A percentile compares a stretch with the other conserved stretches of the same genome.
Conservation (phyloP, 169 alveolate species). For the Plasmodium inui region DNA sequence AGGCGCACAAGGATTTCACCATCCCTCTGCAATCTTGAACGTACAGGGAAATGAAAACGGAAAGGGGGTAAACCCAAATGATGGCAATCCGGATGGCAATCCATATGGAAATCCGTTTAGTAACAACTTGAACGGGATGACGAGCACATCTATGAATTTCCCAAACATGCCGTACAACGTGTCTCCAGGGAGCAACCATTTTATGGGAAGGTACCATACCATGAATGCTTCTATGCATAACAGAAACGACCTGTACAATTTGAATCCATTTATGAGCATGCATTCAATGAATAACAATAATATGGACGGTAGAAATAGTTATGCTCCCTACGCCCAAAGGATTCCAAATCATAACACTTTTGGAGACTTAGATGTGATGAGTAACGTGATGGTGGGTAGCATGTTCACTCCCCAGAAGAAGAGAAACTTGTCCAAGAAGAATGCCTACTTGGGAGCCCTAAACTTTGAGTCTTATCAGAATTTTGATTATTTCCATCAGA, state of each 20-base stretch:
- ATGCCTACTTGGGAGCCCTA: conserved; percentile 27
- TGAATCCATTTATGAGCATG: conserved; percentile 64
- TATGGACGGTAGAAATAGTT: conserved; percentile 2
- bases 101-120: no score
- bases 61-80: background rate
- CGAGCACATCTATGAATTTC: conserved; percentile 4
- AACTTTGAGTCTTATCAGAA: conserved; percentile 72
- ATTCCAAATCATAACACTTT: conserved; percentile 10
- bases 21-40: conserved; percentile 6
- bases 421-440: conserved; percentile 29
- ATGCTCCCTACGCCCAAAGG: conserved; percentile 12
- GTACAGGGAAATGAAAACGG: conserved; percentile 16
- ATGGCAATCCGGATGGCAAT: background rate
- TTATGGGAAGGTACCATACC: conserved; percentile 16
- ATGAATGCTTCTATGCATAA: conserved; percentile 24
- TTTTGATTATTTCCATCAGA: conserved; percentile 75
- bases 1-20: background rate
- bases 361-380: conserved; percentile 56
- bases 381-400: conserved; percentile 69
- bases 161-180: background rate
- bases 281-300: conserved; percentile 48
- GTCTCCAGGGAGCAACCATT: background rate
- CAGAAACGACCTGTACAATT: conserved; percentile 60
- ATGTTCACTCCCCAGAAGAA: conserved; percentile 60
- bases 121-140: background rate